Conservation (phyloP, 2,329 filamentous ascomycete species). For the Penicillium sclerotiorum region DNA sequence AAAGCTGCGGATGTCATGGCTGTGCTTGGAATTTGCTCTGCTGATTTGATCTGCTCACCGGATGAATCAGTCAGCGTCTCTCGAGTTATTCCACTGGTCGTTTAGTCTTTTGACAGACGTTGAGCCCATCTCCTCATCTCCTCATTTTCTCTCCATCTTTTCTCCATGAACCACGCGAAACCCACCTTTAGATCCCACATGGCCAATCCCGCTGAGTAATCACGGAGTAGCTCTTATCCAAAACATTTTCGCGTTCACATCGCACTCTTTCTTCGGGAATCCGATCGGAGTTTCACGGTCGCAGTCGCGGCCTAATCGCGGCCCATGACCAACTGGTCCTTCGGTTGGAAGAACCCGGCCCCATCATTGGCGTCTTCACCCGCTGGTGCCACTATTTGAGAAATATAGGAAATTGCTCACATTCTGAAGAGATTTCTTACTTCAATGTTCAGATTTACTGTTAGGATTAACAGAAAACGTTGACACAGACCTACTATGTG, state of each 20-base stretch:
- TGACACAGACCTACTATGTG: too few species aligned
- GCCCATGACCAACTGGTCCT: background rate
- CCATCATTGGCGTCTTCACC: background rate
- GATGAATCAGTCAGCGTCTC: too few species aligned
- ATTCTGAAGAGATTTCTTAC: too few species aligned
- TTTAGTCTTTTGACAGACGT: background rate
- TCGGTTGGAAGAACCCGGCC: constrained; percentile 1
- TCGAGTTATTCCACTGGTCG: background rate
- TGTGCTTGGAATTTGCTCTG: too few species aligned
- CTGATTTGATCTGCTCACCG: background rate
- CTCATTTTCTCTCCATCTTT: background rate
- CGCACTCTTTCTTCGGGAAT: background rate
- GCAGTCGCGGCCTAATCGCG: background rate
- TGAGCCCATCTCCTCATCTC: too few species aligned
- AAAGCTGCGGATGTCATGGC: too few species aligned
- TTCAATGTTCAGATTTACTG: too few species aligned
- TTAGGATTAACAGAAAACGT: too few species aligned
- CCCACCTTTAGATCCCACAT: background rate
- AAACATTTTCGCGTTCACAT: background rate
- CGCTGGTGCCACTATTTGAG: too few species aligned
- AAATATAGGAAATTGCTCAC: too few species aligned
- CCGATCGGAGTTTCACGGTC: background rate
- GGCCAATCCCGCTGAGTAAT: constrained; percentile 9
- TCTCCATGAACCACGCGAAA: background rate
- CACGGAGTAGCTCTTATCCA: constrained; percentile 14